These are phyloP conservation scores for Apiospora saccharicola DNA, from an alignment of 2,329 filamentous ascomycete genomes.

Conservation along the genomic window DNA sequence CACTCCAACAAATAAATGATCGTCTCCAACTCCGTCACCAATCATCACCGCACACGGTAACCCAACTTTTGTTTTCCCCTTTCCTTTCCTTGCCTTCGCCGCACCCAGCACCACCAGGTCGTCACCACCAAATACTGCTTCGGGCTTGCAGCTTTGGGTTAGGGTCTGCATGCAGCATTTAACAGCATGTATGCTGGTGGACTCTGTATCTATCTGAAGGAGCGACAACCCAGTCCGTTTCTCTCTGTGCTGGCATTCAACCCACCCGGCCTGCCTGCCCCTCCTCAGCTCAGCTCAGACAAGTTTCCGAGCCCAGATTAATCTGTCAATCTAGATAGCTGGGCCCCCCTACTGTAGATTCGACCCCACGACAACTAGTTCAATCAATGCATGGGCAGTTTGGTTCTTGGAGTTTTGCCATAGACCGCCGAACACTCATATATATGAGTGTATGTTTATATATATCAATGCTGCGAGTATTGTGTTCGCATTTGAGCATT, in stretches of 20 bases:
- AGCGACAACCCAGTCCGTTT: background rate
- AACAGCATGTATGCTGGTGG: background rate
- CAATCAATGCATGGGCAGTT: background rate
- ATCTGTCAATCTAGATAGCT: constrained; percentile 2
- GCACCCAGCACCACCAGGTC: background rate
- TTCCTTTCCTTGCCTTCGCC: background rate
- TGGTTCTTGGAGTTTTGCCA: background rate
- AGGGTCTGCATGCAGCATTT: background rate
- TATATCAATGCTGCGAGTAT: background rate
- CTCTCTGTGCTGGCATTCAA: constrained; percentile 1
- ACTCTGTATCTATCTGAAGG: background rate
- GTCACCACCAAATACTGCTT: background rate
- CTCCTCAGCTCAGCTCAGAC: constrained; percentile 1
- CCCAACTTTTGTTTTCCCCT: no score
- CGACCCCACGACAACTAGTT: background rate
- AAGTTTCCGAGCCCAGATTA: constrained; percentile 9
- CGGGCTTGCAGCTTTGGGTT: background rate
- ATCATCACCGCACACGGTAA: background rate
- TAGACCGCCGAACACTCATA: background rate
- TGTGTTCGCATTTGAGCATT: background rate
- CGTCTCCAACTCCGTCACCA: background rate
- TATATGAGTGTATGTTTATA: background rate
- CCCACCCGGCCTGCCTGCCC: background rate
- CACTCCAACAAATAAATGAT: background rate
- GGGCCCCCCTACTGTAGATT: background rate